Base-by-base conservation (phyloP, 805 yeast species). In the Nakazawaea wyomingensis region DNA sequence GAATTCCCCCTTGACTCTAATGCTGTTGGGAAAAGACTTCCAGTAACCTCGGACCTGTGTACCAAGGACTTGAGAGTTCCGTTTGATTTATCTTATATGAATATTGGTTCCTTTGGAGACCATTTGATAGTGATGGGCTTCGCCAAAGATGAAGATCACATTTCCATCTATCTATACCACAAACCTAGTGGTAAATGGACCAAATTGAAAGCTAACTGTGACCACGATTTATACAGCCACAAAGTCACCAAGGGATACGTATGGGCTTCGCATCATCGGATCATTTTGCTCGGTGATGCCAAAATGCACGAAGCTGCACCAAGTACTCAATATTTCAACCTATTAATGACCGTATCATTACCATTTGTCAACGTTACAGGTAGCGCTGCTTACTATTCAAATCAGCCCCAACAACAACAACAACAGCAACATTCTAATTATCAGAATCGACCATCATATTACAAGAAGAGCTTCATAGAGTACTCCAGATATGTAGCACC, bases 401-500 rank as follows among this genome's bases (percentile, higher is more conserved):
- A 30, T 16, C 10, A 16, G 1, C 7, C 6, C 4, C 28, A 39
- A n/a, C 31, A 7, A 16, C 24, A 33, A 16, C 28, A 14, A 20
- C 22, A 5, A 22, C 31, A 11, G 14, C n/a, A 14, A 27, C 37
- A 40, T 17, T 9, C 16, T 7, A 29, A 29, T 13, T 29, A 10
- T n/a, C 32, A 29, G 13, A 29, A 29, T 29, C 13, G 46, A 46
- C 24, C 45, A 44, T n/a, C 45, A 28, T 17, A 22, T 30, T 22
- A 21, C 18, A 20, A 41, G 7, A 52, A 56, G 8, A 68, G 74
- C 36, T 85, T 84, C 55, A 83, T 76, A 41, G 86, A 78, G 26
- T 85, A 85, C 53, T 82, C 86, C 14, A 79, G 80, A 50, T 84
- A 84, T 57, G 78, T 82, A 21, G 86, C 90, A 0, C 91, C 91